A percentile compares a stretch with the other conserved stretches of the same genome.
phyloP scores from a whole-genome alignment of 2,329 filamentous ascomycete species.

The Venturia pyrina region DNA sequence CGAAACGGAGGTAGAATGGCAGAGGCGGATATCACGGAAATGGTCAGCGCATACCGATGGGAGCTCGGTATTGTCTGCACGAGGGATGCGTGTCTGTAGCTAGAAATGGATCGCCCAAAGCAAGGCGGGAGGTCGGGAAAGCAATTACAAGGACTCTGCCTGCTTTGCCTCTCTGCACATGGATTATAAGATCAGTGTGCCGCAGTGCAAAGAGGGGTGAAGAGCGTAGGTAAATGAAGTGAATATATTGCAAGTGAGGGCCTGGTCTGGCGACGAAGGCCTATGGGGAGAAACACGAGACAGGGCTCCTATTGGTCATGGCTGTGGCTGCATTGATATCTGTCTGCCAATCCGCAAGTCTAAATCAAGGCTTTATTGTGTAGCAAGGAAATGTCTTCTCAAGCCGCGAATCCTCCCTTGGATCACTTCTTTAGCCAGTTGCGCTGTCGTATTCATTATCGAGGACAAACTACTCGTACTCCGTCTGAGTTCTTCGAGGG shows the following conservation, averaged over 20 bases:
- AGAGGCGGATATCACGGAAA: background rate
- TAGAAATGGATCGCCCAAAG: background rate
- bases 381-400: background rate
- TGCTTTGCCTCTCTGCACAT: background rate
- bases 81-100: background rate
- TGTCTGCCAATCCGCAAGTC: background rate
- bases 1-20: background rate
- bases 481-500: background rate
- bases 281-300: background rate
- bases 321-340: background rate
- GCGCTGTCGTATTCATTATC: background rate
- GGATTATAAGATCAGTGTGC: background rate
- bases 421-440: background rate
- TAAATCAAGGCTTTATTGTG: background rate
- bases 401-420: background rate
- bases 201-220: background rate
- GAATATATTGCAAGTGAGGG: background rate
- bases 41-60: background rate
- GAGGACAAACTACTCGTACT: no score
- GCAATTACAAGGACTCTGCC: background rate
- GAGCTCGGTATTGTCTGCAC: background rate
- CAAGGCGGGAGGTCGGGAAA: background rate
- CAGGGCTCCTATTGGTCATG: background rate
- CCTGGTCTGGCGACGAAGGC: background rate
- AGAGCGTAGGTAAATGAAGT: slow-evolving; percentile 4